Conservation (phyloP, 306 rosid species). For the Casuarina cunninghamiana region DNA sequence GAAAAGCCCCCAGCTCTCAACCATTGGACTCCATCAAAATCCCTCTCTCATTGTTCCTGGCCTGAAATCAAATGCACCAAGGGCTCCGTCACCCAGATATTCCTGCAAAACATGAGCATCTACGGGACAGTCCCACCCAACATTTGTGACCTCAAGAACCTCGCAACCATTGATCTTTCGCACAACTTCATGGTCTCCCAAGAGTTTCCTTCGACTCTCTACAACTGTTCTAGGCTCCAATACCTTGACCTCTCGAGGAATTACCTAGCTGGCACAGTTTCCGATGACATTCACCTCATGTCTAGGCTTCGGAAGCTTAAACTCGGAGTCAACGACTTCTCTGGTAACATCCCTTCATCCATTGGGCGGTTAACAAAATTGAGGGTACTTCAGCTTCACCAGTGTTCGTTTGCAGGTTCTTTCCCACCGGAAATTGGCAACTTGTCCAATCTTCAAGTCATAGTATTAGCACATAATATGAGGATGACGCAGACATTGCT, state of each 20-base stretch:
- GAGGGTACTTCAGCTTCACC: conserved; percentile 29
- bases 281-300: conserved; percentile 46
- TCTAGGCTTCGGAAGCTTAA: conserved; percentile 40
- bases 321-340: conserved; percentile 13
- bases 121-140: conserved; percentile 43
- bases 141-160: conserved; percentile 70
- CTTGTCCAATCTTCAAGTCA: conserved; percentile 52
- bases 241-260: conserved; percentile 49
- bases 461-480: conserved; percentile 27
- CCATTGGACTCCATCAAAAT: too few relatives aligned
- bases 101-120: too few relatives aligned
- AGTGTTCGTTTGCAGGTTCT: conserved; percentile 42
- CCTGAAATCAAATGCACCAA: too few relatives aligned
- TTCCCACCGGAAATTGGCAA: conserved; percentile 54
- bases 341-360: too few relatives aligned
- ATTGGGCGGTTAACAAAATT: conserved; percentile 21
- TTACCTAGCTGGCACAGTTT: conserved; percentile 48
- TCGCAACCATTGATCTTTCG: conserved; percentile 46
- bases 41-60: too few relatives aligned
- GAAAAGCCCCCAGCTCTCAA: too few relatives aligned
- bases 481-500: conserved; percentile 25
- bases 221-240: conserved; percentile 52
- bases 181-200: conserved; percentile 35
- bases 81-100: too few relatives aligned
- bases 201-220: conserved; percentile 51